A percentile compares a stretch with the other conserved stretches of the same genome.
These are phyloP conservation scores for Hymenoscyphus scutula DNA, from an alignment of 2,329 filamentous ascomycete genomes.

Conservation along the genomic window DNA sequence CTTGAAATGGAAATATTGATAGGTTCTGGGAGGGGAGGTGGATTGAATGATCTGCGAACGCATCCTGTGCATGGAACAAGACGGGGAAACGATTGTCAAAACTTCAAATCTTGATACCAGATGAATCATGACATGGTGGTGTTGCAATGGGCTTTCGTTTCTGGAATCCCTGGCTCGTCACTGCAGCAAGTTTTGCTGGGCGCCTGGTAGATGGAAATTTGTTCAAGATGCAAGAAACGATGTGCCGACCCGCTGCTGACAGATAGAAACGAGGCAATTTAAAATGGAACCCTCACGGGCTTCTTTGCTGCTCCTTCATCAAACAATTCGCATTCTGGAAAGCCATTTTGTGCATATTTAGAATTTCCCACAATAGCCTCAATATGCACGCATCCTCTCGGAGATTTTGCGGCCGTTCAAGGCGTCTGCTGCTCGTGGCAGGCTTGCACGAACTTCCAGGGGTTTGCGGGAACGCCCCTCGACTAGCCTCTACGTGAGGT, in stretches of 20 bases:
- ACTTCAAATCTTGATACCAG: constrained; percentile 5
- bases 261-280: constrained; percentile 1
- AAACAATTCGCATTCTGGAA: neutral
- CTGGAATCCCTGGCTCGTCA: neutral
- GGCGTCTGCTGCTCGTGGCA: constrained; percentile 7
- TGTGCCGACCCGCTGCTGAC: constrained; percentile 6
- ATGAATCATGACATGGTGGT: neutral
- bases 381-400: constrained; percentile 1
- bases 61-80: neutral
- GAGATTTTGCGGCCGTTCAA: constrained; percentile 16
- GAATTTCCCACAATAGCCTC: constrained; percentile 11
- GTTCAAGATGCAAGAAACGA: constrained; percentile 6
- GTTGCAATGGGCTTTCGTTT: neutral
- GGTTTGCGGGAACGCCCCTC: neutral
- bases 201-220: neutral
- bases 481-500: neutral
- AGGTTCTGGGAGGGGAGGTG: neutral
- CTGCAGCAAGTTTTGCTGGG: neutral
- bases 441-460: constrained; percentile 40
- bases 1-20: neutral
- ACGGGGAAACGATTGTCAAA: neutral
- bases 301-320: neutral
- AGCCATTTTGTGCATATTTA: neutral
- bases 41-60: constrained; percentile 1
- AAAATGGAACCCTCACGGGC: constrained; percentile 5